Percentiles rank a stretch among this genome's conserved stretches.
Conservation (phyloP, 352 stramenopile species). For the Globisporangium viniferum region DNA sequence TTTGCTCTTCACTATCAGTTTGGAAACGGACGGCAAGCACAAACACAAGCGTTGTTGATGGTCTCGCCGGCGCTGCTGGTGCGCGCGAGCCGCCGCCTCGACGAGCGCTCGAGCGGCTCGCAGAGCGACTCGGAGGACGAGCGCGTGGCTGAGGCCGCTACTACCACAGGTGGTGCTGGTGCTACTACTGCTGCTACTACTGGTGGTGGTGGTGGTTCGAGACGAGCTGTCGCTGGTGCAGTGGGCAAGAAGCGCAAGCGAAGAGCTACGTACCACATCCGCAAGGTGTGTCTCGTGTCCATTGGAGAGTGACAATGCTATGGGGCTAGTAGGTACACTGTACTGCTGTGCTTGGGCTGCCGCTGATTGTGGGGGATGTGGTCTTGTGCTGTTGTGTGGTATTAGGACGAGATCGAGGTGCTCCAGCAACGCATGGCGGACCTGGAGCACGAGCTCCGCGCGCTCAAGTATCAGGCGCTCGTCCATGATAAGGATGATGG, state of each 20-base stretch:
- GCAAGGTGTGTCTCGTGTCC: background rate
- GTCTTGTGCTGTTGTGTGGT: background rate
- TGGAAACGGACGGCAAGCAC: no score
- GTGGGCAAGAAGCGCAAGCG: constrained; percentile 1
- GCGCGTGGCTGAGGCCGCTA: background rate
- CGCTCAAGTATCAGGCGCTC: constrained; percentile 15
- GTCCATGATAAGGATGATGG: background rate
- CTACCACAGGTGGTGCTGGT: background rate
- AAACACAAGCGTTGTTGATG: no score
- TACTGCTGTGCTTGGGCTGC: background rate
- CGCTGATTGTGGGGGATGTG: no score
- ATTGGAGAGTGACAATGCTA: background rate
- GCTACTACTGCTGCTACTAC: no score
- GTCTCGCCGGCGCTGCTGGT: background rate
- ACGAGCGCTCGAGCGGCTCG: background rate
- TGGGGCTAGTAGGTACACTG: background rate
- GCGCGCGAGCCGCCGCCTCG: background rate
- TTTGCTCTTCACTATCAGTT: no score
- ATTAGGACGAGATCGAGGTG: constrained; percentile 12
- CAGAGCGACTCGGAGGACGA: constrained; percentile 9
- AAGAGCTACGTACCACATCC: constrained; percentile 12
- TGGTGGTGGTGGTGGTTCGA: no score
- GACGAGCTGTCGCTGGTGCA: background rate
- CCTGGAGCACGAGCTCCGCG: constrained; percentile 12
- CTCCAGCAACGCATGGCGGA: constrained; percentile 6